These are phyloP conservation scores for Endocalyx cinctus DNA, from an alignment of 2,329 filamentous ascomycete genomes.

Conservation along the genomic window DNA sequence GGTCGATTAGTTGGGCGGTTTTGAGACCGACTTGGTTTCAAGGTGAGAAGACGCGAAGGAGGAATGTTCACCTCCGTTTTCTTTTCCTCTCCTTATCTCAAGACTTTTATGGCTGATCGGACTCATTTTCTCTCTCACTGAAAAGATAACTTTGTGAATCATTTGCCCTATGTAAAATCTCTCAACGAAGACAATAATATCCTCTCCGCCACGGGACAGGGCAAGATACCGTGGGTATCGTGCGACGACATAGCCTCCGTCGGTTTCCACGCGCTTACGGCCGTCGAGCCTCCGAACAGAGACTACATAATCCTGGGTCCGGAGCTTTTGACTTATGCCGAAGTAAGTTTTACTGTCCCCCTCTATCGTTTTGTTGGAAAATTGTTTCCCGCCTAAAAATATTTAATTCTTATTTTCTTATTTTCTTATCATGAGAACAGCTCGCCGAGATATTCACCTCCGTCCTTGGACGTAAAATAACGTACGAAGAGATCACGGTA, in stretches of 20 bases:
- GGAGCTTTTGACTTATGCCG: constrained; percentile 30
- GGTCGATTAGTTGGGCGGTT: constrained; percentile 36
- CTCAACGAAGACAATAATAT: constrained; percentile 36
- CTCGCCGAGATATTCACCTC: constrained; percentile 29
- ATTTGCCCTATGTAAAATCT: constrained; percentile 5
- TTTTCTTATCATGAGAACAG: constrained; percentile 14
- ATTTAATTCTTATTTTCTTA: too few species aligned
- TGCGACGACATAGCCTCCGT: constrained; percentile 43
- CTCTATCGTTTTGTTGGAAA: neutral
- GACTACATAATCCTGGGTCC: constrained; percentile 34
- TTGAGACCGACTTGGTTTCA: constrained; percentile 46
- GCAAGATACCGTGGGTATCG: constrained; percentile 42
- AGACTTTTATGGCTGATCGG: too few species aligned
- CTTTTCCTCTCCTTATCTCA: constrained; percentile 1
- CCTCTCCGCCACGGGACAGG: constrained; percentile 37
- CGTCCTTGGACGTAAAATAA: constrained; percentile 27
- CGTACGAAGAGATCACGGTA: constrained; percentile 28
- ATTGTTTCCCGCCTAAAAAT: neutral
- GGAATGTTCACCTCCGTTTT: neutral
- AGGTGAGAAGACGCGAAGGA: constrained; percentile 30
- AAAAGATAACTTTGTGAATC: constrained; percentile 36
- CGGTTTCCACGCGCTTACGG: constrained; percentile 35
- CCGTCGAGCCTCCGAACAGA: constrained; percentile 33
- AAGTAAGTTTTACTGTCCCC: constrained; percentile 20
- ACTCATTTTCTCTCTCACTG: constrained; percentile 26